phyloP scores from a whole-genome alignment of 805 yeast species.

The Candida ovalis region DNA sequence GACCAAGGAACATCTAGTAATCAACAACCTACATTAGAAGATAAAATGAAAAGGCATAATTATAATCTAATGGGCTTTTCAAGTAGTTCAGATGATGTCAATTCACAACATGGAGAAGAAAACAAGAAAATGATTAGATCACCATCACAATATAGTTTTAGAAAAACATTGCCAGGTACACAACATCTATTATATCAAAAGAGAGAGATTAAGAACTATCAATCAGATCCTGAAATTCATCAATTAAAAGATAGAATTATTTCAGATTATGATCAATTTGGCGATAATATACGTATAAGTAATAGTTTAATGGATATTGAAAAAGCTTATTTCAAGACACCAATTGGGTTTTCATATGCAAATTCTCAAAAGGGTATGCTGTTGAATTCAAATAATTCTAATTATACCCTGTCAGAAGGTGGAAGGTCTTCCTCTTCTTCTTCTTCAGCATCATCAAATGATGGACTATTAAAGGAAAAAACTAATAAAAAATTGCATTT shows the following conservation, averaged over 20 bases:
- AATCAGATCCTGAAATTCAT: neutral
- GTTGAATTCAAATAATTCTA: neutral
- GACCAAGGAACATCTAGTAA: no score
- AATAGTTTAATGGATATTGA: slow-evolving; percentile 6
- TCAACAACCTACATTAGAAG: neutral
- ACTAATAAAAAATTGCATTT: neutral
- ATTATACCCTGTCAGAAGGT: slow-evolving; percentile 2
- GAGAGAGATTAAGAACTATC: slow-evolving; percentile 3
- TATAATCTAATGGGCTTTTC: neutral
- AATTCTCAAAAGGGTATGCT: slow-evolving; percentile 12
- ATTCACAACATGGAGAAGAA: neutral
- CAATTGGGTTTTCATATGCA: slow-evolving; percentile 5
- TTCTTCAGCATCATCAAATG: slow-evolving; percentile 1
- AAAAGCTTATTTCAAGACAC: slow-evolving; percentile 5
- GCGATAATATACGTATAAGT: neutral
- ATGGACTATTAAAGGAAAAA: no score
- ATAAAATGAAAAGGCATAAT: neutral
- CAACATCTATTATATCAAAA: slow-evolving; percentile 10
- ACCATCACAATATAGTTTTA: slow-evolving; percentile 11
- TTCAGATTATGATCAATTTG: neutral
- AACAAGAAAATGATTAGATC: neutral
- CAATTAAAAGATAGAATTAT: neutral
- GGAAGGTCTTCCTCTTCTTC: slow-evolving; percentile 5
- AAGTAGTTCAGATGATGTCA: neutral
- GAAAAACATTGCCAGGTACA: slow-evolving; percentile 18